Percentiles rank a stretch among this genome's conserved stretches.
These are phyloP conservation scores for Syncephalastrum monosporum DNA, from an alignment of 371 early-diverging fungal species.

Conservation along the genomic window DNA sequence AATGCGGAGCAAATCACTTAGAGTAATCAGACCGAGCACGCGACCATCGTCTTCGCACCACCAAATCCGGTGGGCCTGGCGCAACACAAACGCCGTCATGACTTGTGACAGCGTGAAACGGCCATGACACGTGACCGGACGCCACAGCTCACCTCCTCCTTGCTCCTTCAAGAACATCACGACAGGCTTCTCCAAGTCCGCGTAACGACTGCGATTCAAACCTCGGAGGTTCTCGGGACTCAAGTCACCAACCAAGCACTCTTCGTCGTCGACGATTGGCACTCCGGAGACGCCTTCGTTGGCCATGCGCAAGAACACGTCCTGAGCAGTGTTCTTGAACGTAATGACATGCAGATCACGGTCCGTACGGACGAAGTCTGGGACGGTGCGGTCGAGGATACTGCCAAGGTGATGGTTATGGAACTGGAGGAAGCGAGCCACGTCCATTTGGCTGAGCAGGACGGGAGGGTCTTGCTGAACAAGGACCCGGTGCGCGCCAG, in stretches of 20 bases:
- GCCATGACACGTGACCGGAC: slow-evolving; percentile 55
- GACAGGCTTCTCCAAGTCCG: slow-evolving; percentile 42
- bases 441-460: slow-evolving; percentile 61
- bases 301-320: slow-evolving; percentile 52
- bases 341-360: slow-evolving; percentile 21
- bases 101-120: slow-evolving; percentile 59
- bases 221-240: slow-evolving; percentile 66
- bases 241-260: slow-evolving; percentile 52
- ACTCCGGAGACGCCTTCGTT: slow-evolving; percentile 46
- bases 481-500: slow-evolving; percentile 51
- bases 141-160: slow-evolving; percentile 45
- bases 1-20: slow-evolving; percentile 21
- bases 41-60: slow-evolving; percentile 50
- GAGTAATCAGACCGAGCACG: slow-evolving; percentile 53
- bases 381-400: slow-evolving; percentile 47
- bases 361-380: slow-evolving; percentile 22
- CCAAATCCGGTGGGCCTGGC: slow-evolving; percentile 59
- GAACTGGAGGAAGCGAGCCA: slow-evolving; percentile 52
- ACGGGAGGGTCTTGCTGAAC: slow-evolving; percentile 42
- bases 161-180: slow-evolving; percentile 38
- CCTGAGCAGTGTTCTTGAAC: slow-evolving; percentile 51
- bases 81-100: slow-evolving; percentile 53
- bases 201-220: slow-evolving; percentile 50
- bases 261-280: slow-evolving; percentile 54
- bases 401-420: slow-evolving; percentile 59